phyloP scores from a whole-genome alignment of 1,284 basidiomycete genomes.

The Cutaneotrichosporon mucoides region DNA sequence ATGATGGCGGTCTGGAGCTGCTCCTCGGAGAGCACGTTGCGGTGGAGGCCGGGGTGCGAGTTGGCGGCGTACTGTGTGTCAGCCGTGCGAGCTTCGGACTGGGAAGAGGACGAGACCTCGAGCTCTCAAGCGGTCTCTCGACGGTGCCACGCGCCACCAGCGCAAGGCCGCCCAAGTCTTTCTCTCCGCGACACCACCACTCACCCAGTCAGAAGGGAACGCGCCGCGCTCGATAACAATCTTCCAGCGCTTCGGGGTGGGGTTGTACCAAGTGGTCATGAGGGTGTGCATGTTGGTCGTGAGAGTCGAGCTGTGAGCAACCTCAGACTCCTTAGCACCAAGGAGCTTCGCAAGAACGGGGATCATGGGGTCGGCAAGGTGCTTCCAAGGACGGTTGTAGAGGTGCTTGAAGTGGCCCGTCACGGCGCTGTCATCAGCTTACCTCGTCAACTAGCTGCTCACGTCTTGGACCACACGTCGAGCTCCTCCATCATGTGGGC shows the following conservation, averaged over 20 bases:
- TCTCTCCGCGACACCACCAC: constrained; percentile 27
- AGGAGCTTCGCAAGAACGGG: constrained; percentile 77
- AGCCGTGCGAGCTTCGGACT: background rate
- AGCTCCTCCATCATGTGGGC: constrained; percentile 78
- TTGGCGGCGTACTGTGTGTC: constrained; percentile 79
- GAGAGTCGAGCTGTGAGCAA: constrained; percentile 88
- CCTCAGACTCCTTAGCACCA: constrained; percentile 81
- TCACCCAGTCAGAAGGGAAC: constrained; percentile 90
- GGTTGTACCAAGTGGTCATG: constrained; percentile 90
- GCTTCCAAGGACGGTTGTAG: constrained; percentile 75
- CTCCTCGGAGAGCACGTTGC: constrained; percentile 62
- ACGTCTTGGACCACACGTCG: constrained; percentile 75
- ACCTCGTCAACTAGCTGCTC: no score
- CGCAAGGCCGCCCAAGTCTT: background rate
- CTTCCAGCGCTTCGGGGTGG: constrained; percentile 75
- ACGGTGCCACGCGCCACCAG: background rate
- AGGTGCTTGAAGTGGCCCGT: constrained; percentile 90
- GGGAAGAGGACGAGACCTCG: no score
- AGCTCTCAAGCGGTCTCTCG: no score
- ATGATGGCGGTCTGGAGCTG: constrained; percentile 60
- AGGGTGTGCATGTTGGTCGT: constrained; percentile 93
- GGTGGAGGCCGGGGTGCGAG: constrained; percentile 77
- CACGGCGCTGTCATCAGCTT: constrained; percentile 55
- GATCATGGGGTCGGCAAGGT: constrained; percentile 67
- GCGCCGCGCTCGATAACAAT: constrained; percentile 92